Conservation (phyloP, 23 red algal species). For the Gracilaria gracilis region DNA sequence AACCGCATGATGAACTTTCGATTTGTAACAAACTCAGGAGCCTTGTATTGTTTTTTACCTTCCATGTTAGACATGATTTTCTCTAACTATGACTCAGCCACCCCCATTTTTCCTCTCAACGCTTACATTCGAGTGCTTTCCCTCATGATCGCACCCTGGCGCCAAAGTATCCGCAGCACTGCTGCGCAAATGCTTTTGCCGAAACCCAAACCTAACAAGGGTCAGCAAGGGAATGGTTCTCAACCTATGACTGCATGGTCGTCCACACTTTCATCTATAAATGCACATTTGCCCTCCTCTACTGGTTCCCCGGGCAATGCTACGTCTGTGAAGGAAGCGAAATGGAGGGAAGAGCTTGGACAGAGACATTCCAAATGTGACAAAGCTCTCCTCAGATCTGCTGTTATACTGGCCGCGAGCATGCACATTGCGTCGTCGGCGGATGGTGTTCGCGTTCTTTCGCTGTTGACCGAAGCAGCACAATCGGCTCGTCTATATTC, state of each 20-base stretch:
- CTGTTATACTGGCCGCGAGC: conserved; percentile 22
- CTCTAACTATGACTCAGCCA: conserved; percentile 28
- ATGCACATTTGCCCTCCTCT: conserved; percentile 41
- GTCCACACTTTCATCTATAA: conserved; percentile 59
- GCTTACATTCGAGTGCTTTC: conserved; percentile 51
- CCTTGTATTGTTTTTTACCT: conserved; percentile 22
- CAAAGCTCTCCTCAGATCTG: conserved; percentile 23
- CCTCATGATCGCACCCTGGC: conserved; percentile 48
- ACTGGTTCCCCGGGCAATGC: conserved; percentile 23
- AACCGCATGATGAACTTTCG: neutral
- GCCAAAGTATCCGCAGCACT: neutral
- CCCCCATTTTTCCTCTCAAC: conserved; percentile 19
- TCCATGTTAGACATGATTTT: conserved; percentile 24
- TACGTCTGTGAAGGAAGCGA: conserved; percentile 17
- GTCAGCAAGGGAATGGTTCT: neutral
- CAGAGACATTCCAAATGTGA: neutral
- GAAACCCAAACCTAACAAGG: conserved; percentile 13
- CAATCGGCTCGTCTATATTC: conserved; percentile 5
- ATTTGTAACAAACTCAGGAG: conserved; percentile 4
- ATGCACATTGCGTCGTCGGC: conserved; percentile 17
- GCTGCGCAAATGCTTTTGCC: conserved; percentile 17
- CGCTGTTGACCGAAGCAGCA: conserved; percentile 41
- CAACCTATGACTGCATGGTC: conserved; percentile 18
- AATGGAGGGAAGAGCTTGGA: conserved; percentile 28
- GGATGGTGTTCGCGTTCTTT: conserved; percentile 40